phyloP scores from a whole-genome alignment of 352 stramenopile species.

The Globisporangium nagaii region DNA sequence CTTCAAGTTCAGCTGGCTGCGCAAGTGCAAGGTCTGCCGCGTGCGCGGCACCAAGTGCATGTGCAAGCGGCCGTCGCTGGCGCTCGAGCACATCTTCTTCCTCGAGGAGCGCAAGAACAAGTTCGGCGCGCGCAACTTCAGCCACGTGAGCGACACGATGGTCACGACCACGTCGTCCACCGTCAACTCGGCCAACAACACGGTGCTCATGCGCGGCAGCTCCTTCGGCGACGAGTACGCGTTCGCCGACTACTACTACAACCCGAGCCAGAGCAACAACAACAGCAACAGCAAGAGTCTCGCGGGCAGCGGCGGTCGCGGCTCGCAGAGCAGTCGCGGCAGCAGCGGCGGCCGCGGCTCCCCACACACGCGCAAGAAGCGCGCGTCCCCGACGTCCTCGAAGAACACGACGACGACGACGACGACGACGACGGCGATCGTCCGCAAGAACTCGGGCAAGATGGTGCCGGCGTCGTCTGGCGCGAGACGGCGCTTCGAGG shows the following conservation, averaged over 20 bases:
- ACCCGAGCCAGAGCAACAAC: constrained; percentile 7
- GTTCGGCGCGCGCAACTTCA: constrained; percentile 70
- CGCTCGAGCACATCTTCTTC: constrained; percentile 78
- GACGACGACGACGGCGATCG: constrained; percentile 20
- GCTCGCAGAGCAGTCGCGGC: constrained; percentile 7
- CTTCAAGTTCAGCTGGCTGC: constrained; percentile 63
- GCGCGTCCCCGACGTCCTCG: not conserved
- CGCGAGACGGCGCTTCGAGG: constrained; percentile 18
- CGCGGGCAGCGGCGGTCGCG: not conserved
- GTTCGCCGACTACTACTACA: constrained; percentile 25
- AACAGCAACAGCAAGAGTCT: not conserved
- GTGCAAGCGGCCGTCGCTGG: constrained; percentile 60
- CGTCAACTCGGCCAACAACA: constrained; percentile 19
- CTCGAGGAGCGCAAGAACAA: constrained; percentile 82
- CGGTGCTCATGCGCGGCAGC: constrained; percentile 35
- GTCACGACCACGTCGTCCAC: constrained; percentile 24
- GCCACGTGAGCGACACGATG: constrained; percentile 67
- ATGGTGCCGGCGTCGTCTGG: constrained; percentile 33
- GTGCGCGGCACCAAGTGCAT: constrained; percentile 62
- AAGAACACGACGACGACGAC: constrained; percentile 7
- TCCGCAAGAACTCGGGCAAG: constrained; percentile 50
- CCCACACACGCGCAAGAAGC: constrained; percentile 6
- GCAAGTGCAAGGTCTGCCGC: constrained; percentile 57
- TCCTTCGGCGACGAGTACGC: constrained; percentile 28
- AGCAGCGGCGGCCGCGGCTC: constrained; percentile 1